A percentile compares a stretch with the other conserved stretches of the same genome.
Evolutionary conservation across 192 early-diverging fungal genomes (phyloP).

Genomic region (Backusella luteola): DNA sequence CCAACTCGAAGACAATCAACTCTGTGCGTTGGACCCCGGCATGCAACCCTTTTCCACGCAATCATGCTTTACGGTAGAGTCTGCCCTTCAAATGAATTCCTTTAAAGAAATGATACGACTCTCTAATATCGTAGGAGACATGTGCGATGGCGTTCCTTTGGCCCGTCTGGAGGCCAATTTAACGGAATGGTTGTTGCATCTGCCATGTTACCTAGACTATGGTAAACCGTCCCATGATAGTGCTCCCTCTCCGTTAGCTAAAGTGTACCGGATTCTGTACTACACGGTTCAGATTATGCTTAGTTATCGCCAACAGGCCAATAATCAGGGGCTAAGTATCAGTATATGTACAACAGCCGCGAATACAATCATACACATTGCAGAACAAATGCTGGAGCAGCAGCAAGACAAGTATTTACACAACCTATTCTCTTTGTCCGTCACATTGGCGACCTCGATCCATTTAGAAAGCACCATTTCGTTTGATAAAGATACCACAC

Average conservation of each 20-base stretch:
- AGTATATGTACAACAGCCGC: slow-evolving; percentile 23
- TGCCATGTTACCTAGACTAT: slow-evolving; percentile 34
- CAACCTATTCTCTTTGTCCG: neutral
- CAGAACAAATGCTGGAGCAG: slow-evolving; percentile 33
- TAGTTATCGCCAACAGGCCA: slow-evolving; percentile 3
- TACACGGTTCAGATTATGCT: slow-evolving; percentile 37
- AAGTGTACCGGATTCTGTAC: slow-evolving; percentile 33
- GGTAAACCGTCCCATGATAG: slow-evolving; percentile 17
- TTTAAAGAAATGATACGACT: slow-evolving; percentile 33
- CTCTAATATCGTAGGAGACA: slow-evolving; percentile 25
- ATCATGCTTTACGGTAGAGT: neutral
- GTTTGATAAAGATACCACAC: neutral
- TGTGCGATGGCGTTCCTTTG: slow-evolving; percentile 3
- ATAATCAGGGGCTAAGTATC: slow-evolving; percentile 1
- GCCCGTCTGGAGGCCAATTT: slow-evolving; percentile 16
- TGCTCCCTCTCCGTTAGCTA: slow-evolving; percentile 13
- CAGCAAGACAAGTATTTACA: neutral
- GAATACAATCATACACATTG: slow-evolving; percentile 36
- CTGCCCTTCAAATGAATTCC: slow-evolving; percentile 18
- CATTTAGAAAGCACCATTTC: neutral
- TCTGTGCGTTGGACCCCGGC: slow-evolving; percentile 11
- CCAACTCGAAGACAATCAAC: slow-evolving; percentile 31
- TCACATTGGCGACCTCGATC: slow-evolving; percentile 7
- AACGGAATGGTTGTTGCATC: slow-evolving; percentile 30
- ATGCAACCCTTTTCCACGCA: neutral